Base-by-base conservation (phyloP, 805 yeast species). In the Candida multigemmis region DNA sequence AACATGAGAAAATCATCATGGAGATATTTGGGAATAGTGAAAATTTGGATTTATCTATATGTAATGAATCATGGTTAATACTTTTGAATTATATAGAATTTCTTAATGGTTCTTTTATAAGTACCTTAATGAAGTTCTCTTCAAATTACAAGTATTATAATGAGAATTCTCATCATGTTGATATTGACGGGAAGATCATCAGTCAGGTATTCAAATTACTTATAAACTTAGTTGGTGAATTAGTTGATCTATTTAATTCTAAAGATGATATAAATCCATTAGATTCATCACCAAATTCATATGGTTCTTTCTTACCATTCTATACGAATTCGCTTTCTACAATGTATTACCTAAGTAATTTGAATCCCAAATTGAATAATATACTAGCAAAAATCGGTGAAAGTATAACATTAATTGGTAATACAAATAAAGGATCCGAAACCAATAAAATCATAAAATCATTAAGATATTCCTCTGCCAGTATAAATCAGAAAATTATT, bases 51-150 rank as follows among this genome's bases (percentile, higher is more conserved):
- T 44, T 58, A 22, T 53, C 66, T 10, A 48, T 59, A 16, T 44
- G 60, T 24, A 61, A 54, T 38, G 68, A 61, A 34, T 50, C 67
- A 1, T 61, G 68, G 68, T 42, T 60, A 24, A 58, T 61, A 5
- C 42, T 61, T 14, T 34, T 44, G 19, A 61, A 61, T 34, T 58
- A 53, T 31, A 40, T 60, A 12, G 39, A 40, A 9, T 60, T 53
- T 29, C 35, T 60, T 15, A 50, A 53, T 15, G 61, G 46, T 6
- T 33, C 49, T 12, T 53, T 56, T 34, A 30, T 42, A 19, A 44
- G 38, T 13, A 49, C 46, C 23, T 36, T 60, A 23, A 33, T 43
- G 11, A 58, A 49, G 34, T 60, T 61, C 32, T 55, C 55, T 15
- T 49, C 47, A 23, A 61, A 60, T 33, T 61, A 60, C 35, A 41